A percentile compares a stretch with the other conserved stretches of the same genome.
Evolutionary conservation across 139 green algal species (phyloP).

Genomic region (Tetradesmus obliquus): DNA sequence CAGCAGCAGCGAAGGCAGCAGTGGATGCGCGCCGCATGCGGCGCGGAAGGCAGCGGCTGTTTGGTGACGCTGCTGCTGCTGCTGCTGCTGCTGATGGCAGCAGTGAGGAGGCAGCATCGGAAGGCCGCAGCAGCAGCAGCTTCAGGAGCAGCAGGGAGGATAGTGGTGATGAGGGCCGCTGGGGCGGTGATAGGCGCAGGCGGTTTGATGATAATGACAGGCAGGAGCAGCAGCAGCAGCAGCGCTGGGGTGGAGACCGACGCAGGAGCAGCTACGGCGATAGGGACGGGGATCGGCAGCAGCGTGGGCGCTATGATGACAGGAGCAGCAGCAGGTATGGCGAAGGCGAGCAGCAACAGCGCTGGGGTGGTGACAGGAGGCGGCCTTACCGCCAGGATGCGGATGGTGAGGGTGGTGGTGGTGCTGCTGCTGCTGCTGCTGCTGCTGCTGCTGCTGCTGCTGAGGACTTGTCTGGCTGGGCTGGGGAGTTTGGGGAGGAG

Average conservation of each 20-base stretch:
- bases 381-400: neutral
- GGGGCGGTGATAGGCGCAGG: neutral
- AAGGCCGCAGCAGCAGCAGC: neutral
- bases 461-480: constrained; percentile 26
- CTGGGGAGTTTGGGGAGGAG: constrained; percentile 16
- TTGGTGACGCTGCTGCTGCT: neutral
- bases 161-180: neutral
- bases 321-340: neutral
- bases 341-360: neutral
- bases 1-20: neutral
- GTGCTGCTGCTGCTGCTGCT: too few species aligned
- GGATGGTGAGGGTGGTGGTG: neutral
- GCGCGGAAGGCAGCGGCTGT: neutral
- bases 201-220: neutral
- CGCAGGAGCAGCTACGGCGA: neutral
- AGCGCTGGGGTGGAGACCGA: neutral
- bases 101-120: neutral
- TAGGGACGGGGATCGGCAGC: neutral
- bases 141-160: neutral
- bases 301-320: neutral
- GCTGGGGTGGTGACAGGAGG: neutral
- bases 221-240: neutral
- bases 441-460: neutral
- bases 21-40: neutral
- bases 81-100: neutral